phyloP scores from a whole-genome alignment of 2,329 filamentous ascomycete species.

The Diplodia seriata region DNA sequence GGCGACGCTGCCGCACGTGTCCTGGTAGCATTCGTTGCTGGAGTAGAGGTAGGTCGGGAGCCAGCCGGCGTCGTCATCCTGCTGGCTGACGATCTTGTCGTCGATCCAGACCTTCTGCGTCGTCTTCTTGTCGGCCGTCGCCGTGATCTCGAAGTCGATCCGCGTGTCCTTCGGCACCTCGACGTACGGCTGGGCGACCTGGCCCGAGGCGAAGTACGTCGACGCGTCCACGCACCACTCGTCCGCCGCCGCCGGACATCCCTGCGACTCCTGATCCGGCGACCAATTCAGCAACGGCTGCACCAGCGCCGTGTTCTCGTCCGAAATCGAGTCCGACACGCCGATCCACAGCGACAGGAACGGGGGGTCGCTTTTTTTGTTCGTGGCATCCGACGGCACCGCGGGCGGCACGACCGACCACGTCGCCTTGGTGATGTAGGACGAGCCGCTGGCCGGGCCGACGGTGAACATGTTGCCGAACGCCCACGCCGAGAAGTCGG shows the following conservation, averaged over 20 bases:
- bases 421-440: conserved; percentile 32
- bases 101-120: conserved; percentile 24
- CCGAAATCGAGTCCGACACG: conserved; percentile 19
- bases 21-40: conserved; percentile 32
- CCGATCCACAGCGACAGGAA: conserved; percentile 30
- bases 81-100: conserved; percentile 24
- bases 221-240: conserved; percentile 32
- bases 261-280: conserved; percentile 18
- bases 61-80: conserved; percentile 2
- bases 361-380: not conserved
- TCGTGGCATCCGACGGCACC: not conserved
- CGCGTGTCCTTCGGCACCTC: not conserved
- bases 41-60: conserved; percentile 37
- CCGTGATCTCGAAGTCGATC: conserved; percentile 19
- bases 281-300: conserved; percentile 32
- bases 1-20: conserved; percentile 26
- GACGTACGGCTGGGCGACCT: conserved; percentile 11
- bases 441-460: conserved; percentile 15
- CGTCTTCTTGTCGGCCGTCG: not conserved
- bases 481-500: conserved; percentile 22
- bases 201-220: conserved; percentile 13
- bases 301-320: conserved; percentile 7
- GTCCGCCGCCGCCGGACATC: not conserved
- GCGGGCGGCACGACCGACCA: conserved; percentile 21
- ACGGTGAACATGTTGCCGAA: conserved; percentile 33